Percentiles rank a stretch among this genome's conserved stretches.
Evolutionary conservation across 2,329 filamentous ascomycete genomes (phyloP).

Genomic region (Cercospora zeina): DNA sequence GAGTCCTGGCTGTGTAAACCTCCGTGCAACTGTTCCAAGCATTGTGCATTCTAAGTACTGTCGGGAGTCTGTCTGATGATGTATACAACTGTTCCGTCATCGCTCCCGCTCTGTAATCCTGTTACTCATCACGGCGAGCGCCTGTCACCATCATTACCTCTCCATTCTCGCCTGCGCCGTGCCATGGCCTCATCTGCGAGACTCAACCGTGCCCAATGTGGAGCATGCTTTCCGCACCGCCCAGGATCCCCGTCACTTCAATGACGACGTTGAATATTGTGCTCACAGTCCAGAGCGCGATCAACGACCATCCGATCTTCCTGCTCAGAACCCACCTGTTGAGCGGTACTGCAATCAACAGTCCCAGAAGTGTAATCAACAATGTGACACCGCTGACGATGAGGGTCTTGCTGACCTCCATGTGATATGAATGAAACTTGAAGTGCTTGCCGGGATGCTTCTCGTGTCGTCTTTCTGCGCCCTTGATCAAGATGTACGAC

Average conservation of each 20-base stretch:
- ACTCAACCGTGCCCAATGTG: conserved; percentile 16
- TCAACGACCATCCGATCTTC: conserved; percentile 76
- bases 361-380: conserved; percentile 72
- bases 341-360: conserved; percentile 78
- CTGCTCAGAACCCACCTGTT: conserved; percentile 85
- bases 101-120: neutral
- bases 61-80: neutral
- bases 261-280: conserved; percentile 79
- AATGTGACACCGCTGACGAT: conserved; percentile 83
- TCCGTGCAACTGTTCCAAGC: neutral
- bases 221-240: conserved; percentile 20
- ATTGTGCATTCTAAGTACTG: conserved; percentile 6
- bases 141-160: no score
- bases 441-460: conserved; percentile 67
- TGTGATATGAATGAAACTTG: conserved; percentile 73
- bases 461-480: conserved; percentile 63
- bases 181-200: neutral
- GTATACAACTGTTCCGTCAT: neutral
- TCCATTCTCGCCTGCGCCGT: neutral
- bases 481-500: conserved; percentile 77
- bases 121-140: neutral
- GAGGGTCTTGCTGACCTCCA: conserved; percentile 80
- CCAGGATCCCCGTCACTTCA: conserved; percentile 58
- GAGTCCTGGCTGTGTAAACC: neutral
- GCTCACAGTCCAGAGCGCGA: conserved; percentile 76